phyloP scores from a whole-genome alignment of 805 yeast genomes.

The Wickerhamiella kurtzmanii region DNA sequence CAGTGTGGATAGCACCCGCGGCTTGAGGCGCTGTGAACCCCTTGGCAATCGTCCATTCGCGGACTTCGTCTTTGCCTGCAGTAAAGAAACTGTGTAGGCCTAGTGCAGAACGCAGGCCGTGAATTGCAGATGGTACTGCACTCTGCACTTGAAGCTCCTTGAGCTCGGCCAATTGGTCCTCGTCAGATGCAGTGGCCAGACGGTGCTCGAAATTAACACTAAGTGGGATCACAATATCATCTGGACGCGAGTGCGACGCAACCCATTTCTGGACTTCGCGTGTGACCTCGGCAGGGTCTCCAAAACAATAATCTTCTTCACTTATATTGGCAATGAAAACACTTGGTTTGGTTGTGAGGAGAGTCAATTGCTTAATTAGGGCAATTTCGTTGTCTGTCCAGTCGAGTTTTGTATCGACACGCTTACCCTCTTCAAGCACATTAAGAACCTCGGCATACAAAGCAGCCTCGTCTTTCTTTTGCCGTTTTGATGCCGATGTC shows the following conservation, averaged over 20 bases:
- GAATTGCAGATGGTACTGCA: slow-evolving; percentile 50
- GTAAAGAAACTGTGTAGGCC: slow-evolving; percentile 74
- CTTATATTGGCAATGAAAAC: slow-evolving; percentile 62
- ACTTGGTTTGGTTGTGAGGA: slow-evolving; percentile 82
- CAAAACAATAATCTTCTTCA: slow-evolving; percentile 45
- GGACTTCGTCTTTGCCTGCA: slow-evolving; percentile 63
- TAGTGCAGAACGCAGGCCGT: slow-evolving; percentile 51
- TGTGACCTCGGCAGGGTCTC: slow-evolving; percentile 34
- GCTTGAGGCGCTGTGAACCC: slow-evolving; percentile 77
- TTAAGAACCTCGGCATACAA: slow-evolving; percentile 28
- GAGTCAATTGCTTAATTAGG: slow-evolving; percentile 36
- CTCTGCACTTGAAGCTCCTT: slow-evolving; percentile 26
- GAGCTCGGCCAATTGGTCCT: slow-evolving; percentile 21
- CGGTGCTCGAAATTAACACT: slow-evolving; percentile 55
- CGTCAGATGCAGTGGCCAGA: slow-evolving; percentile 36
- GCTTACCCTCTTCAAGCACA: slow-evolving; percentile 48
- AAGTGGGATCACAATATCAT: slow-evolving; percentile 55
- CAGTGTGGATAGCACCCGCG: slow-evolving; percentile 83
- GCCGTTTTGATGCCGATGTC: slow-evolving; percentile 34
- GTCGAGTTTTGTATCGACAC: slow-evolving; percentile 34
- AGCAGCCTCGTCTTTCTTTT: slow-evolving; percentile 21
- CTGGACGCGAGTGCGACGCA: slow-evolving; percentile 43
- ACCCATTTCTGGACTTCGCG: slow-evolving; percentile 52
- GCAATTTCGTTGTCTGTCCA: slow-evolving; percentile 47
- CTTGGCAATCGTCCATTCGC: slow-evolving; percentile 77